phyloP scores from a whole-genome alignment of 2,329 filamentous ascomycete species.

The Plenodomus biglobosus region DNA sequence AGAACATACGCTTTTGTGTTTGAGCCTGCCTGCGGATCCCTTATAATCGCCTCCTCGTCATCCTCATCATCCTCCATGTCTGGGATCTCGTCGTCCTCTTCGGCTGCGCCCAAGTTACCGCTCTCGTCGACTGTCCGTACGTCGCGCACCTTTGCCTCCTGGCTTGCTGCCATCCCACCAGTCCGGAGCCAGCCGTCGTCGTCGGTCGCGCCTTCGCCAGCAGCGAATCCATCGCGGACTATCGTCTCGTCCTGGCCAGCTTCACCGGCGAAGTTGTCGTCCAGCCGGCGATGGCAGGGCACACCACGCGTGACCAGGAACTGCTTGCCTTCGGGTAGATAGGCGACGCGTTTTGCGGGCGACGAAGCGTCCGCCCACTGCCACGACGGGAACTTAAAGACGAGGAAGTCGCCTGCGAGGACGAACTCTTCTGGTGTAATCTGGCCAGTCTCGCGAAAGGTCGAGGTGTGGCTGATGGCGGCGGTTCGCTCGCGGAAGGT shows the following conservation, averaged over 20 bases:
- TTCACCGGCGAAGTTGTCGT: slow-evolving; percentile 90
- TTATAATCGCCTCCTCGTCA: slow-evolving; percentile 91
- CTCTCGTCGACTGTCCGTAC: slow-evolving; percentile 87
- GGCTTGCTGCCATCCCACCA: slow-evolving; percentile 73
- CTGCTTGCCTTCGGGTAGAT: slow-evolving; percentile 88
- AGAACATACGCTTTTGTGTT: slow-evolving; percentile 58
- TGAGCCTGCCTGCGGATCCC: slow-evolving; percentile 54
- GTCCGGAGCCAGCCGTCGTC: slow-evolving; percentile 93
- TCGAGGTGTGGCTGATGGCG: slow-evolving; percentile 85
- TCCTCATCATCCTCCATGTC: slow-evolving; percentile 99
- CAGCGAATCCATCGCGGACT: slow-evolving; percentile 72
- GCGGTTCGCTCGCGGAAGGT: slow-evolving; percentile 89
- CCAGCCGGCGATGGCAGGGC: slow-evolving; percentile 85
- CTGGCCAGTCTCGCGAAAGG: slow-evolving; percentile 89
- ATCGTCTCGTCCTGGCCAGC: slow-evolving; percentile 84
- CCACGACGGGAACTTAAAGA: slow-evolving; percentile 99
- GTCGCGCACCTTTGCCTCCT: slow-evolving; percentile 75
- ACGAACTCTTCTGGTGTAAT: slow-evolving; percentile 98
- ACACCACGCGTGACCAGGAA: slow-evolving; percentile 94
- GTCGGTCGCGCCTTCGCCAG: slow-evolving; percentile 54
- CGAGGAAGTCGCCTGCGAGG: slow-evolving; percentile 92
- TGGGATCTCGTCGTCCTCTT: slow-evolving; percentile 78
- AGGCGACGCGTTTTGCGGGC: slow-evolving; percentile 73
- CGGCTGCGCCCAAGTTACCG: slow-evolving; percentile 77
- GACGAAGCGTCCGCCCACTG: slow-evolving; percentile 89